Percentiles rank a stretch among this genome's conserved stretches.
Evolutionary conservation across 805 yeast species (phyloP).

Genomic region (Pichia cabralensis): DNA sequence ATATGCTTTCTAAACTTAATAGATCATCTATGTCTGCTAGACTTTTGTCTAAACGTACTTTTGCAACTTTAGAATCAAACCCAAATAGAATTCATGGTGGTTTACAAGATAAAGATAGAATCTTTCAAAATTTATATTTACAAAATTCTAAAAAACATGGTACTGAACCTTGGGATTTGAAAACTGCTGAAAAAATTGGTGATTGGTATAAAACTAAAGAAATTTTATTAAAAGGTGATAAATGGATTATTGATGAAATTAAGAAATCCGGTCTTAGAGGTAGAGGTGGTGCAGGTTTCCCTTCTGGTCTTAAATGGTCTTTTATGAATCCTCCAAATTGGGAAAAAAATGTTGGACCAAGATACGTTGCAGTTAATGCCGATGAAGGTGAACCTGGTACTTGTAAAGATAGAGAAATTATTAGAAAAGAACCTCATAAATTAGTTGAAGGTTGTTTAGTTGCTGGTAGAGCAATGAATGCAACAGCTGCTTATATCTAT

Average conservation of each 20-base stretch:
- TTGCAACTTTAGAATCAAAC: constrained; percentile 37
- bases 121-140: constrained; percentile 70
- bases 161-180: constrained; percentile 43
- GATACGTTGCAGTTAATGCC: constrained; percentile 82
- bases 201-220: constrained; percentile 92
- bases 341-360: constrained; percentile 85
- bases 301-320: constrained; percentile 85
- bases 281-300: constrained; percentile 92
- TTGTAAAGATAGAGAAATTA: constrained; percentile 85
- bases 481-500: constrained; percentile 85
- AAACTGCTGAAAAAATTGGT: constrained; percentile 69
- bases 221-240: constrained; percentile 70
- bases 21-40: background rate
- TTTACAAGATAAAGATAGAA: constrained; percentile 72
- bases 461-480: constrained; percentile 89
- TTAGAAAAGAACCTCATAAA: constrained; percentile 87
- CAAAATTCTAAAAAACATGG: constrained; percentile 50
- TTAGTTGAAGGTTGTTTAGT: constrained; percentile 85
- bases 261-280: constrained; percentile 81
- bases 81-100: constrained; percentile 61
- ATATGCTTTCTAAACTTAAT: constrained; percentile 8
- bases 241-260: constrained; percentile 84
- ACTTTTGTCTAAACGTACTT: constrained; percentile 13
- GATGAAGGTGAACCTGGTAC: constrained; percentile 96
- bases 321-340: constrained; percentile 94